phyloP scores from a whole-genome alignment of 2,329 filamentous ascomycete species.

The Lasiodiplodia hormozganensis region DNA sequence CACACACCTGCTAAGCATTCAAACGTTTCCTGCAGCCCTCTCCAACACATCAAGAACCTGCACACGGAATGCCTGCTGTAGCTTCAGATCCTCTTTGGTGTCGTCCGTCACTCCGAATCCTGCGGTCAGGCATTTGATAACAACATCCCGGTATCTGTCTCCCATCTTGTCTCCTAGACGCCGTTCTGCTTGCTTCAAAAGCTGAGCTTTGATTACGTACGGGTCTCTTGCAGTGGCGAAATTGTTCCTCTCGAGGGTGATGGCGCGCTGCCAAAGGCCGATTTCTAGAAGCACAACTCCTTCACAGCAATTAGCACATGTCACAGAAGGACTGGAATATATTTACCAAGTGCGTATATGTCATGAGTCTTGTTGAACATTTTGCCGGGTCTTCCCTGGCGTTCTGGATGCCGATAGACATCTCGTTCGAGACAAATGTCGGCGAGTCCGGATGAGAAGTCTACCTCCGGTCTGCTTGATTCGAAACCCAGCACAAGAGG shows the following conservation, averaged over 20 bases:
- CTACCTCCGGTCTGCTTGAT: slow-evolving; percentile 29
- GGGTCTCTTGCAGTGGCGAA: slow-evolving; percentile 28
- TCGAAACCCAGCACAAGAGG: slow-evolving; percentile 34
- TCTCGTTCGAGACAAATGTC: slow-evolving; percentile 25
- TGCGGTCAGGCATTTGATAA: slow-evolving; percentile 31
- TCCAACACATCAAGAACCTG: too few species aligned
- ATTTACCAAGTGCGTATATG: slow-evolving; percentile 44
- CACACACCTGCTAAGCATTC: too few species aligned
- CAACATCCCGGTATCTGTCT: slow-evolving; percentile 30
- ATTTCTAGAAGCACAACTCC: slow-evolving; percentile 50
- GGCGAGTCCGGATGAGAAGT: slow-evolving; percentile 29
- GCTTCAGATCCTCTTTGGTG: slow-evolving; percentile 33
- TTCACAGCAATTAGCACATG: background rate
- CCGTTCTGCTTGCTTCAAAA: slow-evolving; percentile 32
- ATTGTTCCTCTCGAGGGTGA: slow-evolving; percentile 29
- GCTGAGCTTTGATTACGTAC: slow-evolving; percentile 28
- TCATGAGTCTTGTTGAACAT: slow-evolving; percentile 44
- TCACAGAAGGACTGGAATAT: background rate
- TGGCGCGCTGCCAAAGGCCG: slow-evolving; percentile 34
- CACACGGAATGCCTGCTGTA: slow-evolving; percentile 35
- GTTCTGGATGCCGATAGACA: slow-evolving; percentile 42
- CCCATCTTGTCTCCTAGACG: slow-evolving; percentile 31
- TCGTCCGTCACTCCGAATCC: slow-evolving; percentile 32
- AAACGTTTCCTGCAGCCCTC: too few species aligned
- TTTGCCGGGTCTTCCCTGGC: slow-evolving; percentile 40